Conservation (phyloP, 257 asterid species). For the Euphrasia confusa region DNA sequence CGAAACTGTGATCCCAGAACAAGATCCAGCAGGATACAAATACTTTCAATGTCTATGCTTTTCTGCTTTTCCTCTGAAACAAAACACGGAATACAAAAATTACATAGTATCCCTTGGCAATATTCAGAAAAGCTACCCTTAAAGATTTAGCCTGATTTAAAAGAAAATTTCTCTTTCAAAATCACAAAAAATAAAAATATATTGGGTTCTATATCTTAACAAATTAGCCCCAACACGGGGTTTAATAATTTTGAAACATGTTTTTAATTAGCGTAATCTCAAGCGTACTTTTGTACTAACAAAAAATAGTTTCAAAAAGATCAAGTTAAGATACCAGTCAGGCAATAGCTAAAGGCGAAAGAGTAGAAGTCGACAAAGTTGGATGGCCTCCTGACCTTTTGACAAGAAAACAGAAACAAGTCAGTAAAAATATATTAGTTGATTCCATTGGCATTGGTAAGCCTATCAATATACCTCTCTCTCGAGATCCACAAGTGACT, state of each 20-base stretch:
- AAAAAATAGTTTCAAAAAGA: neutral
- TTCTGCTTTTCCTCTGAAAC: constrained; percentile 80
- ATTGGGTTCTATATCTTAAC: neutral
- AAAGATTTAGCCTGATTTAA: neutral
- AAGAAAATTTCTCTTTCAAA: neutral
- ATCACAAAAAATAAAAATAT: neutral
- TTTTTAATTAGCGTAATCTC: neutral
- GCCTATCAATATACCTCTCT: constrained; percentile 46
- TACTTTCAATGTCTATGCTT: constrained; percentile 67
- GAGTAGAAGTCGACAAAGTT: constrained; percentile 62
- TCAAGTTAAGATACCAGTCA: constrained; percentile 49
- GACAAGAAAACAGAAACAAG: constrained; percentile 21
- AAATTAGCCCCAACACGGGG: neutral
- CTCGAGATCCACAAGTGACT: constrained; percentile 56
- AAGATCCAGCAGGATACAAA: constrained; percentile 64
- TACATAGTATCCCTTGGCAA: neutral
- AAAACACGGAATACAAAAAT: constrained; percentile 21
- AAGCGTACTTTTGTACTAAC: neutral
- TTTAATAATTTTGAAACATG: neutral
- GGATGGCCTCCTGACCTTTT: constrained; percentile 60
- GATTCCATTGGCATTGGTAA: neutral
- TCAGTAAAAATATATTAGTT: constrained; percentile 9
- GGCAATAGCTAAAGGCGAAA: constrained; percentile 64
- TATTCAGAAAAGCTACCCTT: neutral
- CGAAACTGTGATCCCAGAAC: constrained; percentile 58